A percentile compares a stretch with the other conserved stretches of the same genome.
Conservation (phyloP, 2,329 filamentous ascomycete species). For the Cladosporium sphaerospermum region DNA sequence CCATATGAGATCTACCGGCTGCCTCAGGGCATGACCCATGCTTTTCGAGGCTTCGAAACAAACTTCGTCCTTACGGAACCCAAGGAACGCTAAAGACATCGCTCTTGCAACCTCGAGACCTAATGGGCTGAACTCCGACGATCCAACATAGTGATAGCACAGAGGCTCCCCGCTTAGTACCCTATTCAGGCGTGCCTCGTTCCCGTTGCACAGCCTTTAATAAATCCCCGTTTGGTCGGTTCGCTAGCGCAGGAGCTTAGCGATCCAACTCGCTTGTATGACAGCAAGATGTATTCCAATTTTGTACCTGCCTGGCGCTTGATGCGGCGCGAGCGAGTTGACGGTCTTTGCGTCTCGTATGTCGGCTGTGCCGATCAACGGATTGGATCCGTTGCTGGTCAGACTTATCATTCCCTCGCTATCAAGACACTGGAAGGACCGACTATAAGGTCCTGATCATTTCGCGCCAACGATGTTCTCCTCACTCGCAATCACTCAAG, state of each 20-base stretch:
- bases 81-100: neutral
- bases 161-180: neutral
- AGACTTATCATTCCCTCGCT: neutral
- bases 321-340: neutral
- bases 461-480: neutral
- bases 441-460: constrained; percentile 3
- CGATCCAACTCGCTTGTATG: constrained; percentile 6
- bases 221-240: neutral
- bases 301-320: neutral
- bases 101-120: neutral
- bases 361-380: constrained; percentile 4
- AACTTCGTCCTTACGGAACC: neutral
- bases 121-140: neutral
- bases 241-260: neutral
- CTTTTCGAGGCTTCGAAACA: neutral
- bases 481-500: neutral
- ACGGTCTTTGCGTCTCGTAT: constrained; percentile 3
- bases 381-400: neutral
- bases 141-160: neutral
- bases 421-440: neutral
- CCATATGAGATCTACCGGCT: constrained; percentile 6
- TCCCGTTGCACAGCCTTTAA: constrained; percentile 1
- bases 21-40: neutral
- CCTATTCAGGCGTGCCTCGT: neutral
- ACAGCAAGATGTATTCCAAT: constrained; percentile 4